Percentiles rank a stretch among this genome's conserved stretches.
Conservation (phyloP, 2,329 filamentous ascomycete species). For the Arthrobotrys musiformis region DNA sequence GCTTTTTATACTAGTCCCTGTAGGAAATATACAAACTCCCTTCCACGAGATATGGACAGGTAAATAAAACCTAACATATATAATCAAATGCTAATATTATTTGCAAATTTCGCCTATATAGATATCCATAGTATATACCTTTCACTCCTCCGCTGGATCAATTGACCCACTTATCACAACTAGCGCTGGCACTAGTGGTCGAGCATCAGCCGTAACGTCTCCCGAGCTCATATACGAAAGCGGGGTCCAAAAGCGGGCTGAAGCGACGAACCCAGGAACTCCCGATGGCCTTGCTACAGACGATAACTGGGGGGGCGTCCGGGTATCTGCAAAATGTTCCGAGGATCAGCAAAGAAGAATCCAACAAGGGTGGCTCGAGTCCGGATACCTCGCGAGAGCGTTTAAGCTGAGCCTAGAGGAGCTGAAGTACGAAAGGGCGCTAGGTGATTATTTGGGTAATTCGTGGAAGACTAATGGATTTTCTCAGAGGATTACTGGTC, state of each 20-base stretch:
- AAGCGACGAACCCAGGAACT: neutral
- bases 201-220: no score
- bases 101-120: no score
- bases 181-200: no score
- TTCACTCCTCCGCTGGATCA: neutral
- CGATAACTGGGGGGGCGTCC: constrained; percentile 2
- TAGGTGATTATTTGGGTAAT: constrained; percentile 30
- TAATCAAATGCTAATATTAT: neutral
- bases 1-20: neutral
- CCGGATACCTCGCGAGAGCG: constrained; percentile 20
- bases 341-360: neutral
- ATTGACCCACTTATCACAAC: neutral
- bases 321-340: constrained; percentile 13
- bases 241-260: no score
- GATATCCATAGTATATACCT: neutral
- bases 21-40: neutral
- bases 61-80: neutral
- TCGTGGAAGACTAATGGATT: constrained; percentile 20
- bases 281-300: neutral
- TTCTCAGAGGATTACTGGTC: constrained; percentile 26
- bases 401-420: constrained; percentile 14
- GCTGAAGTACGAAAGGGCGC: constrained; percentile 14
- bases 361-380: constrained; percentile 22
- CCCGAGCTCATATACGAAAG: no score
- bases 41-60: neutral